Percentiles rank a stretch among this genome's conserved stretches.
Conservation (phyloP, 352 stramenopile genomes). For the Pythium periplocum region DNA sequence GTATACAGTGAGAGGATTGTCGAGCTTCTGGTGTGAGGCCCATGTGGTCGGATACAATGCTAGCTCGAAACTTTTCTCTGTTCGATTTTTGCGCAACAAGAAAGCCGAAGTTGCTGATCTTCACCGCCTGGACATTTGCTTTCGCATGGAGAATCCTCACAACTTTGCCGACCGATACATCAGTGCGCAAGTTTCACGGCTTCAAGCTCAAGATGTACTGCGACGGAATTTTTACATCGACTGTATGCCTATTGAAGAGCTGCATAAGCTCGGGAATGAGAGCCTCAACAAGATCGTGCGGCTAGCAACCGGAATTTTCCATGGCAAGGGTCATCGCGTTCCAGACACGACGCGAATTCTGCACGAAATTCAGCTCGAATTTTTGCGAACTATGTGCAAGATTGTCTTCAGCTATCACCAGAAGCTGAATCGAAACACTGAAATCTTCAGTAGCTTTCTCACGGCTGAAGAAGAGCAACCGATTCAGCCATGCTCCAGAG, state of each 20-base stretch:
- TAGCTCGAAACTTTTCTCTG: conserved; percentile 36
- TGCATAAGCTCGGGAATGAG: conserved; percentile 78
- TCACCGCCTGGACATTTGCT: conserved; percentile 63
- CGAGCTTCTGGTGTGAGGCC: conserved; percentile 60
- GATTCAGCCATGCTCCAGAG: conserved; percentile 30
- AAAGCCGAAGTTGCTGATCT: conserved; percentile 51
- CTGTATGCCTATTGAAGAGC: conserved; percentile 78
- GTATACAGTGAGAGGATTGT: conserved; percentile 53
- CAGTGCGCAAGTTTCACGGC: conserved; percentile 40
- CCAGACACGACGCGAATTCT: conserved; percentile 75
- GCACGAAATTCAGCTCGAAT: conserved; percentile 89
- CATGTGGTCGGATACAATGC: conserved; percentile 53
- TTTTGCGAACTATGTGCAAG: conserved; percentile 89
- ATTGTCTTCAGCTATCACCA: conserved; percentile 87
- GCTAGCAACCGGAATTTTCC: conserved; percentile 56
- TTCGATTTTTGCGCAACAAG: conserved; percentile 59
- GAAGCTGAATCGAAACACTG: conserved; percentile 33
- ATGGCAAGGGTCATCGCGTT: conserved; percentile 58
- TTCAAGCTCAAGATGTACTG: conserved; percentile 62
- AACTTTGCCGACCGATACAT: conserved; percentile 80
- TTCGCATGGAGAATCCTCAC: conserved; percentile 70
- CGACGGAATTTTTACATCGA: conserved; percentile 82
- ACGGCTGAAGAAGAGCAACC: conserved; percentile 35
- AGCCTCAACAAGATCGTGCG: conserved; percentile 74
- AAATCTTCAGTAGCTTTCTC: conserved; percentile 60